These are phyloP conservation scores for Ophiostoma quercus DNA, from an alignment of 2,329 filamentous ascomycete genomes.

Conservation along the genomic window DNA sequence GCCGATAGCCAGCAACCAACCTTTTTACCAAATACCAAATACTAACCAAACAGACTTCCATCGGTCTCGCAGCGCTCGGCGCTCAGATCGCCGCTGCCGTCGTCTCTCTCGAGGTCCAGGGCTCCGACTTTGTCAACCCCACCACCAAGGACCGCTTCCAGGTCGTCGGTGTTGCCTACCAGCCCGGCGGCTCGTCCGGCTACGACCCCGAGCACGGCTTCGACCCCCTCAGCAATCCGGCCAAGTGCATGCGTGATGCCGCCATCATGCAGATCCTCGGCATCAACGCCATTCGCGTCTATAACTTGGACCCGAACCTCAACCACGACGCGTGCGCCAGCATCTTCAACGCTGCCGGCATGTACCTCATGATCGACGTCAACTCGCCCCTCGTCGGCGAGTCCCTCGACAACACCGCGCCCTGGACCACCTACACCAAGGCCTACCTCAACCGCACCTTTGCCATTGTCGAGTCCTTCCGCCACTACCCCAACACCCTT, in stretches of 20 bases:
- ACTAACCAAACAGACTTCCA: slow-evolving; percentile 34
- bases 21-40: neutral
- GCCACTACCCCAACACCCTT: slow-evolving; percentile 61
- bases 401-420: slow-evolving; percentile 49
- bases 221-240: slow-evolving; percentile 56
- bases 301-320: slow-evolving; percentile 60
- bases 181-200: slow-evolving; percentile 60
- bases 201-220: slow-evolving; percentile 51
- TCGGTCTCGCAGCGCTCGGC: slow-evolving; percentile 49
- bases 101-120: slow-evolving; percentile 51
- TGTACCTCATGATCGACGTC: slow-evolving; percentile 65
- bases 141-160: slow-evolving; percentile 57
- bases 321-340: slow-evolving; percentile 63
- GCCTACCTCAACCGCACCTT: slow-evolving; percentile 62
- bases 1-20: neutral
- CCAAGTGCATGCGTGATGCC: slow-evolving; percentile 58
- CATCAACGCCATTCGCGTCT: slow-evolving; percentile 64
- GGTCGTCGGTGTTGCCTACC: slow-evolving; percentile 63
- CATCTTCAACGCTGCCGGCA: slow-evolving; percentile 63
- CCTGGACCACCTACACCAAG: slow-evolving; percentile 53
- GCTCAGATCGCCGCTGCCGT: slow-evolving; percentile 53
- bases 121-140: slow-evolving; percentile 56
- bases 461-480: slow-evolving; percentile 61
- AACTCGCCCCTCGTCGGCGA: slow-evolving; percentile 59
- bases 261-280: slow-evolving; percentile 60